Percentiles rank a stretch among this genome's conserved stretches.
Conservation (phyloP, 352 stramenopile genomes). For the Phytophthora sojae region DNA sequence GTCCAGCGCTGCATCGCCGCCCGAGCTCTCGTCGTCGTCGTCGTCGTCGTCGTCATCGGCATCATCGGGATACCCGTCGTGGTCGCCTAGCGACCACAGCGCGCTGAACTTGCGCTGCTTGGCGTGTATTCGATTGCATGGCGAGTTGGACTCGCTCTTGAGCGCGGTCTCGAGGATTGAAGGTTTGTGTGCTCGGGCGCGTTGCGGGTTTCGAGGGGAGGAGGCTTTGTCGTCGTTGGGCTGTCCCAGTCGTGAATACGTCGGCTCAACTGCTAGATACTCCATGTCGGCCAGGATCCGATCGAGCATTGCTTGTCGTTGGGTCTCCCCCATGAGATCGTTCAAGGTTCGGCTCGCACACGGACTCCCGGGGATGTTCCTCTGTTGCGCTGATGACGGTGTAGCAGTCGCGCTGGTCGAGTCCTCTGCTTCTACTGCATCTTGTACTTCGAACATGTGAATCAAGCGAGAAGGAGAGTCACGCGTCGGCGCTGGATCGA, state of each 20-base stretch:
- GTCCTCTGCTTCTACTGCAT: conserved; percentile 14
- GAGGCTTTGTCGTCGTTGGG: background rate
- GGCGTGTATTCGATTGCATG: conserved; percentile 25
- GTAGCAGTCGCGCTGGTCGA: background rate
- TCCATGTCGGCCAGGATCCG: conserved; percentile 77
- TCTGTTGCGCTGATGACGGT: background rate
- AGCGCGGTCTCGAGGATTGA: conserved; percentile 25
- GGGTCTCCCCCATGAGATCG: conserved; percentile 67
- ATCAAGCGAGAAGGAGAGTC: conserved; percentile 30
- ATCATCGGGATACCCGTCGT: conserved; percentile 5
- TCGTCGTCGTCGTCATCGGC: conserved; percentile 32
- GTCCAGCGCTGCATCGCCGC: conserved; percentile 10
- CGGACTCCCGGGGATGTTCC: conserved; percentile 18
- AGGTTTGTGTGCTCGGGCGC: conserved; percentile 19
- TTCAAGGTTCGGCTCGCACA: conserved; percentile 41
- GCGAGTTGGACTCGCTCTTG: conserved; percentile 2
- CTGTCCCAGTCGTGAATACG: conserved; percentile 36
- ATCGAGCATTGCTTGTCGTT: conserved; percentile 67
- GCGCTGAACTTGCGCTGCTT: conserved; percentile 50
- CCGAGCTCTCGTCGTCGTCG: conserved; percentile 1
- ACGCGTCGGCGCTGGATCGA: background rate
- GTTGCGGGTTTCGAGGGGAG: conserved; percentile 8
- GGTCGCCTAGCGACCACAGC: conserved; percentile 31
- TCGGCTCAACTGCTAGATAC: conserved; percentile 44
- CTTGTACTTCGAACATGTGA: conserved; percentile 32